Conservation (phyloP, 129 eudicot genomes). For the Escallonia rubra region DNA sequence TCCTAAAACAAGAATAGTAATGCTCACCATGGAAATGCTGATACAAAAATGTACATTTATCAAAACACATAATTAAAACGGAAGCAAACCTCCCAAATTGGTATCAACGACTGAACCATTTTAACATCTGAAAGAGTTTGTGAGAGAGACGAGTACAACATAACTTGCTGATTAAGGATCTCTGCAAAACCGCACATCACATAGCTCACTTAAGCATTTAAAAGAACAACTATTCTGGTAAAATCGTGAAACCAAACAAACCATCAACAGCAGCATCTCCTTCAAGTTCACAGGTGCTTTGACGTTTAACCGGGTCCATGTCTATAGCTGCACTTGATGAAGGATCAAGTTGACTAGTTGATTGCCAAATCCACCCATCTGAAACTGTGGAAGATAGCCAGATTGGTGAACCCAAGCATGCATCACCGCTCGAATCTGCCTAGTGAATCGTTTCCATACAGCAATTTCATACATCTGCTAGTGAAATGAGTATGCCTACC, state of each 20-base stretch:
- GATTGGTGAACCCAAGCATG: slow-evolving; percentile 29
- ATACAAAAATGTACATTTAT: background rate
- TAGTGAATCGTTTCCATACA: slow-evolving; percentile 27
- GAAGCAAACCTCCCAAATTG: slow-evolving; percentile 95
- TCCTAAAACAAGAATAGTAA: slow-evolving; percentile 40
- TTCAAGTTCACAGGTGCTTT: slow-evolving; percentile 90
- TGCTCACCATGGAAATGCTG: slow-evolving; percentile 10
- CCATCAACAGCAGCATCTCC: slow-evolving; percentile 88
- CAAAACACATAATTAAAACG: background rate
- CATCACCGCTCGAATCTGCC: slow-evolving; percentile 54
- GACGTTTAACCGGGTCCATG: slow-evolving; percentile 40
- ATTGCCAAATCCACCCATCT: slow-evolving; percentile 76
- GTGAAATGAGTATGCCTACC: background rate
- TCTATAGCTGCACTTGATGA: slow-evolving; percentile 14
- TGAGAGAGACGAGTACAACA: slow-evolving; percentile 63
- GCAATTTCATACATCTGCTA: slow-evolving; percentile 9
- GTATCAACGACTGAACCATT: slow-evolving; percentile 96
- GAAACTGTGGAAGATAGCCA: slow-evolving; percentile 84
- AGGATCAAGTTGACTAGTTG: slow-evolving; percentile 28
- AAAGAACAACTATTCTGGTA: background rate
- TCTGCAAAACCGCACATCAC: slow-evolving; percentile 39
- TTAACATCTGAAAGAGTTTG: slow-evolving; percentile 68
- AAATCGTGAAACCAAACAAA: slow-evolving; percentile 18
- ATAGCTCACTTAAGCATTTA: too few species aligned
- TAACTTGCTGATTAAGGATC: slow-evolving; percentile 66